These are phyloP conservation scores for Pelargonium australe DNA, from an alignment of 441 rosid genomes.

Conservation along the genomic window DNA sequence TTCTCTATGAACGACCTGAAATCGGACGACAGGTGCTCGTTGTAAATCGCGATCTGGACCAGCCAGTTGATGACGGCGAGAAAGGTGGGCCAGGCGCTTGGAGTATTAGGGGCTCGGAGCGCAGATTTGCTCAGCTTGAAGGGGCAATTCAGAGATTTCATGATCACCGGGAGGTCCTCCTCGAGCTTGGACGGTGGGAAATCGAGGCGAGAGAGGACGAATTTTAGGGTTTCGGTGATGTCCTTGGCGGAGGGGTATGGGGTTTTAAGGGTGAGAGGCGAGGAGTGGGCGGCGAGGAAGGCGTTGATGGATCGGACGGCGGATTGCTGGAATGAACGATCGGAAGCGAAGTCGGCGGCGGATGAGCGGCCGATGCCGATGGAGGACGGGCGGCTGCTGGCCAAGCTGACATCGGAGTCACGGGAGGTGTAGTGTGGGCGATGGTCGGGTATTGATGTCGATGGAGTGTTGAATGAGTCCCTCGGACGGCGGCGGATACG, in stretches of 20 bases:
- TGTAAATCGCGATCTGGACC: constrained; percentile 51
- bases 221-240: constrained; percentile 49
- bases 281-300: constrained; percentile 54
- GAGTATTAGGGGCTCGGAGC: constrained; percentile 73
- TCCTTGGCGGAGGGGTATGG: constrained; percentile 61
- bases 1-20: constrained; percentile 29
- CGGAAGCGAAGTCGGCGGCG: constrained; percentile 37
- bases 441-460: constrained; percentile 41
- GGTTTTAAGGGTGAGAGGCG: constrained; percentile 28
- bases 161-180: constrained; percentile 52
- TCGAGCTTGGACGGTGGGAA: constrained; percentile 48
- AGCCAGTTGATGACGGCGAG: constrained; percentile 68
- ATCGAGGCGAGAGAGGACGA: constrained; percentile 46
- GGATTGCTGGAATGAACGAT: constrained; percentile 48
- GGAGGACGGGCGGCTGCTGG: constrained; percentile 84
- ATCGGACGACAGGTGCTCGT: constrained; percentile 29
- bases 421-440: constrained; percentile 38
- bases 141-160: constrained; percentile 56
- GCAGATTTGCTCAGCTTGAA: constrained; percentile 63
- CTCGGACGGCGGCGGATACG: constrained; percentile 41
- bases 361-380: constrained; percentile 42
- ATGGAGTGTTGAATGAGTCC: constrained; percentile 30
- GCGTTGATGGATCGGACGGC: constrained; percentile 55
- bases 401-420: constrained; percentile 82
- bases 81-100: constrained; percentile 79